Base-by-base conservation (phyloP, 1,284 basidiomycete genomes). In the Psilocybe mexicana region DNA sequence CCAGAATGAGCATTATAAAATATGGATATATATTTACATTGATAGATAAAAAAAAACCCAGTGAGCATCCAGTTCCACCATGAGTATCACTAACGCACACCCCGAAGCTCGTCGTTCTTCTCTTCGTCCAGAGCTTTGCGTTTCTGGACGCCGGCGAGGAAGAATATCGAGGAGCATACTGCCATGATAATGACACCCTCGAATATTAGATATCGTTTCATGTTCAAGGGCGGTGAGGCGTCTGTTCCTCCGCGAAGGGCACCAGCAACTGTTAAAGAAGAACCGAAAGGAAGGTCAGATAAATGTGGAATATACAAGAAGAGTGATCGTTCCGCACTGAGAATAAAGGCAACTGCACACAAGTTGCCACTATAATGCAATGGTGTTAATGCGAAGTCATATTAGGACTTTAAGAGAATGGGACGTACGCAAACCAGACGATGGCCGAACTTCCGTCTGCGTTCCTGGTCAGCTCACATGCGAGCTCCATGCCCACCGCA, bases 401-500 rank as follows among this genome's bases (percentile, higher is more conserved):
- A 8, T 35, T 38, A 45, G 4, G 3, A 42, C 8, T 25, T 24
- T 33, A 30, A 53, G 45, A 33, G 51, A 12, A 54, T 3, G 8
- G 23, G 24, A 76, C 83, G 57, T 67, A 87, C 84, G 76, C 73
- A 69, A 85, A 84, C 90, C 90, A 93, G 24, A 93, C 66, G 26
- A 90, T 68, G 0, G 90, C 87, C 0, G 90, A 82, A 60, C 88
- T 90, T 1, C 81, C 85, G 60, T 90, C 88, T 2, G 90, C 82
- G 65, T 90, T 92, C 57, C 87, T 79, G 11, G 90, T 91, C 30
- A 93, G 68, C 69, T 93, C 91, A 44, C 85, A 87, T 8, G 79
- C 86, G 25, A 93, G 80, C 67, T 93, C 91, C 58, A 93, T 75
- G 1, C 77, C 84, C 26, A 93, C 78, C 1, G 91, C 90, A 2